Conservation (phyloP, 371 early-diverging fungal species). For the Mortierella sp. region DNA sequence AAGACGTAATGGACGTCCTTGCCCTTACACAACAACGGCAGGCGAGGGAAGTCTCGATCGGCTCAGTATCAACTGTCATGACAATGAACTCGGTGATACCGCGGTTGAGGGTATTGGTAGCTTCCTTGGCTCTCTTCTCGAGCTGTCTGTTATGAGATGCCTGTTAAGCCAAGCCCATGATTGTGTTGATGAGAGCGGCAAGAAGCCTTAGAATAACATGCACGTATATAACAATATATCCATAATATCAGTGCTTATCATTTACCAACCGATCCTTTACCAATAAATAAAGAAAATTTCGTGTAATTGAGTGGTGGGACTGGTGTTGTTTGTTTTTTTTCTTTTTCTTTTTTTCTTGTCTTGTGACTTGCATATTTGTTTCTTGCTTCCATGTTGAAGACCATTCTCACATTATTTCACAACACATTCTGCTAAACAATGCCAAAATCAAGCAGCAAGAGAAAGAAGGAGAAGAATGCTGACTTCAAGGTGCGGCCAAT, state of each 20-base stretch:
- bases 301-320: too few species aligned
- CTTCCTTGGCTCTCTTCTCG: constrained; percentile 99
- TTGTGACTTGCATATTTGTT: not conserved
- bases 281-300: too few species aligned
- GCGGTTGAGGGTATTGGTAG: constrained; percentile 99
- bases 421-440: constrained; percentile 46
- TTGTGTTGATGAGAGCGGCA: constrained; percentile 91
- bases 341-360: not conserved
- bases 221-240: too few species aligned
- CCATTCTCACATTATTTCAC: not conserved
- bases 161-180: constrained; percentile 97
- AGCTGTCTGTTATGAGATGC: constrained; percentile 99
- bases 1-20: constrained; percentile 99
- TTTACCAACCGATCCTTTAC: too few species aligned
- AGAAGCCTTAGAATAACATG: constrained; percentile 74
- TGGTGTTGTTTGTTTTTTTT: not conserved
- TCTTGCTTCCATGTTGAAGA: too few species aligned
- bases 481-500: constrained; percentile 78
- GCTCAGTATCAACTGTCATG: constrained; percentile 98
- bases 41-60: constrained; percentile 97
- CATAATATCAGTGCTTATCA: too few species aligned
- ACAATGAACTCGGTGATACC: constrained; percentile 99
- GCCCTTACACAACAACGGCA: constrained; percentile 99
- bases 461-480: constrained; percentile 81
- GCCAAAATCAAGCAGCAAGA: constrained; percentile 79